Evolutionary conservation across 1,284 basidiomycete genomes (phyloP).

Genomic region (Heliocybe sulcata): DNA sequence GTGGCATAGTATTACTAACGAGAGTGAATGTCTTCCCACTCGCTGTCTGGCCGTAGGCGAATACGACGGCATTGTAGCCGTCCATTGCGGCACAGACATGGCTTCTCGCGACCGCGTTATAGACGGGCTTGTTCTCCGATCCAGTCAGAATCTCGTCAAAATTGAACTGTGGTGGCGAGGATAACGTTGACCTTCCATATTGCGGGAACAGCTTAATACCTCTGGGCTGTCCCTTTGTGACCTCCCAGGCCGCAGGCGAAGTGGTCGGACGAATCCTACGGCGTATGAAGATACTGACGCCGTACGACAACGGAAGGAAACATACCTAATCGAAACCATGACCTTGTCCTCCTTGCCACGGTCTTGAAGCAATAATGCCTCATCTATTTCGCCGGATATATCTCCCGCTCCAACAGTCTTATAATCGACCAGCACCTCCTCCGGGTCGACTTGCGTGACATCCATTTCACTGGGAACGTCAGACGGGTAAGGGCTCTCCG

Average conservation of each 20-base stretch:
- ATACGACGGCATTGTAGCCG: slow-evolving; percentile 92
- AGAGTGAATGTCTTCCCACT: slow-evolving; percentile 94
- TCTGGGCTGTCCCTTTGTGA: slow-evolving; percentile 24
- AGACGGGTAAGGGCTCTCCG: slow-evolving; percentile 31
- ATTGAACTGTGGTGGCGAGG: slow-evolving; percentile 44
- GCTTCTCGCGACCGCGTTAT: slow-evolving; percentile 76
- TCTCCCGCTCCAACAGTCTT: slow-evolving; percentile 64
- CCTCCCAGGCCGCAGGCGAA: slow-evolving; percentile 48
- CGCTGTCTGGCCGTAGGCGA: slow-evolving; percentile 88
- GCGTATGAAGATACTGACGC: background rate
- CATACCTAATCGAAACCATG: slow-evolving; percentile 79
- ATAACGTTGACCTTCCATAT: slow-evolving; percentile 39
- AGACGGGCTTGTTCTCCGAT: slow-evolving; percentile 81
- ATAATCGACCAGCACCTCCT: slow-evolving; percentile 68
- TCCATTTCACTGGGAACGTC: slow-evolving; percentile 56
- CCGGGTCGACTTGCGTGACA: slow-evolving; percentile 68
- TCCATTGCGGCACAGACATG: slow-evolving; percentile 94
- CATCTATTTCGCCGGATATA: slow-evolving; percentile 58
- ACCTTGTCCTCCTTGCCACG: slow-evolving; percentile 77
- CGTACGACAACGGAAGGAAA: background rate
- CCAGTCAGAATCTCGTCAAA: slow-evolving; percentile 80
- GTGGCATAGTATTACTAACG: slow-evolving; percentile 24
- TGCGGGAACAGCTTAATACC: slow-evolving; percentile 53
- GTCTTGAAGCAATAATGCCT: slow-evolving; percentile 37
- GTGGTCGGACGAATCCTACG: slow-evolving; percentile 63